These are phyloP conservation scores for Xylariales sp. DNA, from an alignment of 2,329 filamentous ascomycete genomes.

Conservation along the genomic window DNA sequence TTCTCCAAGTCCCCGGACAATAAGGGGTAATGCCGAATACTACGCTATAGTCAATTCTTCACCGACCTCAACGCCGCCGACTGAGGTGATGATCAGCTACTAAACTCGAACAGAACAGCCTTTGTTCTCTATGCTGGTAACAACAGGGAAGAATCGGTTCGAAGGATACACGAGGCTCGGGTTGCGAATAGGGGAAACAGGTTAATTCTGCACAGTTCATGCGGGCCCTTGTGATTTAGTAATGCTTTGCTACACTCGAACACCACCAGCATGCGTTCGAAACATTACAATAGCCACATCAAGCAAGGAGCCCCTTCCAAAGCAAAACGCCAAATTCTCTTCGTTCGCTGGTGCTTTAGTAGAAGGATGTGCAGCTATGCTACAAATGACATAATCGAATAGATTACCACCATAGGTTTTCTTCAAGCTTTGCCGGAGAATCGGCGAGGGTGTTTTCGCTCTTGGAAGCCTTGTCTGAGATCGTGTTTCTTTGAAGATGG, in stretches of 20 bases:
- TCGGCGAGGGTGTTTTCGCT: not conserved
- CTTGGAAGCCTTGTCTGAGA: not conserved
- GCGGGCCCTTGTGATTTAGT: not conserved
- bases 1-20: conserved; percentile 35
- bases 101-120: not conserved
- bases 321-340: conserved; percentile 13
- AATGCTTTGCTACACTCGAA: conserved; percentile 17
- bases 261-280: conserved; percentile 5
- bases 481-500: not conserved
- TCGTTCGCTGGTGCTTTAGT: conserved; percentile 1
- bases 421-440: conserved; percentile 6
- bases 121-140: not conserved
- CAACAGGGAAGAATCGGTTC: not conserved
- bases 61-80: not conserved
- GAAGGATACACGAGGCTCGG: not conserved
- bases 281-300: not conserved
- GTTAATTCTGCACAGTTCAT: not conserved
- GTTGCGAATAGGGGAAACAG: not conserved
- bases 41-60: conserved; percentile 11
- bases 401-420: not conserved
- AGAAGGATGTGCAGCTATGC: not conserved
- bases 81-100: not conserved
- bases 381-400: conserved; percentile 5
- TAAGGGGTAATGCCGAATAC: conserved; percentile 33
- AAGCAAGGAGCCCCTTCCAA: not conserved